These are phyloP conservation scores for Hylodesmum podocarpum DNA, from an alignment of 306 rosid genomes.

Conservation along the genomic window DNA sequence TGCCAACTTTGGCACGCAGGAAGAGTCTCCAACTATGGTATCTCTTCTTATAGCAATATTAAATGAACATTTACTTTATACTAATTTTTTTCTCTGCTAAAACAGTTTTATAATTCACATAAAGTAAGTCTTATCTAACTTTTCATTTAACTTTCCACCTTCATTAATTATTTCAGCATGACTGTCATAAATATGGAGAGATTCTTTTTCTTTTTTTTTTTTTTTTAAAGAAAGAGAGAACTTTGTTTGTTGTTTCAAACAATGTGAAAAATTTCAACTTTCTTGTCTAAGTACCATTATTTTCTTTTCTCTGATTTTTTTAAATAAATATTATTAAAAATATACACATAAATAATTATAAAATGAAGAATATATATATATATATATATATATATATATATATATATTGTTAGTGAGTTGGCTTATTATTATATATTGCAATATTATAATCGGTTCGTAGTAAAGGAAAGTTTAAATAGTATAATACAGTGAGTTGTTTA, in stretches of 20 bases:
- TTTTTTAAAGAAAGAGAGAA: neutral
- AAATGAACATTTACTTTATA: neutral
- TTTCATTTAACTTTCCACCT: neutral
- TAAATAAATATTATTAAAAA: too few relatives aligned
- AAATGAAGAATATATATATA: too few relatives aligned
- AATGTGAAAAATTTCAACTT: neutral
- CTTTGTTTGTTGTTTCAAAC: neutral
- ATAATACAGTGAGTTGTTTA: too few relatives aligned
- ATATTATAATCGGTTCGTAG: too few relatives aligned
- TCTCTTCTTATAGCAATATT: neutral
- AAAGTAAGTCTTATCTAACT: neutral
- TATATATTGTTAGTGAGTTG: too few relatives aligned
- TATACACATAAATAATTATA: too few relatives aligned
- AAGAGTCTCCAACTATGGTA: conserved; percentile 47
- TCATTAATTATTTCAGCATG: neutral
- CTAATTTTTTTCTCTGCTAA: neutral
- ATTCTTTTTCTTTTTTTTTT: too few relatives aligned
- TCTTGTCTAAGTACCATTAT: too few relatives aligned
- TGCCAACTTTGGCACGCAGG: conserved; percentile 69
- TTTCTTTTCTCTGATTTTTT: too few relatives aligned
- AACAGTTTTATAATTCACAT: neutral
- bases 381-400: too few relatives aligned
- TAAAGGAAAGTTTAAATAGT: too few relatives aligned
- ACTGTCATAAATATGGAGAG: neutral
- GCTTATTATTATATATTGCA: too few relatives aligned